Evolutionary conservation across 2,329 filamentous ascomycete genomes (phyloP).

Genomic region (Amauroascus niger): DNA sequence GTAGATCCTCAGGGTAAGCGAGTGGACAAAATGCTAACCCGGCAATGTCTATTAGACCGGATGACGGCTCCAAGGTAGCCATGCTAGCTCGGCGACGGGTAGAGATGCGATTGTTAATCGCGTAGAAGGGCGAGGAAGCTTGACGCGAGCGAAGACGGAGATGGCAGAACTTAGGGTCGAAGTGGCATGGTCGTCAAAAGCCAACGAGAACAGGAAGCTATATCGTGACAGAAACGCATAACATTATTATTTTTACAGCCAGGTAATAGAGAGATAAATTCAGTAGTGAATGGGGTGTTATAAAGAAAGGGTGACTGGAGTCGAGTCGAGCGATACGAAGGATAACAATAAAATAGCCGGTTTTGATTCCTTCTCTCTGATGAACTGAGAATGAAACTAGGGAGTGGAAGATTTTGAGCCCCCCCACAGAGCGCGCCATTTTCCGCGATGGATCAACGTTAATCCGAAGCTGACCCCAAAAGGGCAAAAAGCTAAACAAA

Average conservation of each 20-base stretch:
- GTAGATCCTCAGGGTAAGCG: background rate
- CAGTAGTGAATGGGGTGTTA: background rate
- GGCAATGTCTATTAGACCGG: conserved; percentile 37
- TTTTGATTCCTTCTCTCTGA: no score
- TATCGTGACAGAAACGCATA: background rate
- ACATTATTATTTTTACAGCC: background rate
- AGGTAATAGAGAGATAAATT: background rate
- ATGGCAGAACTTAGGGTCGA: background rate
- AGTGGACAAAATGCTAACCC: conserved; percentile 24
- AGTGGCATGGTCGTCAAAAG: background rate
- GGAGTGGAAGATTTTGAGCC: background rate
- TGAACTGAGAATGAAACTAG: no score
- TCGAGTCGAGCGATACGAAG: background rate
- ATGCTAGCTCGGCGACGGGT: conserved; percentile 20
- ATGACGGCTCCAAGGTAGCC: conserved; percentile 33
- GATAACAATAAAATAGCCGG: background rate
- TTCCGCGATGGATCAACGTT: background rate
- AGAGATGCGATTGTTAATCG: background rate
- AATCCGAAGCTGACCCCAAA: background rate
- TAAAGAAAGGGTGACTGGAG: background rate
- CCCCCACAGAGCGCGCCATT: no score
- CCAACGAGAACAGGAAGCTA: background rate
- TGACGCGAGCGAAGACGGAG: background rate
- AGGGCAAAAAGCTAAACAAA: background rate
- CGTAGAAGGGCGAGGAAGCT: background rate